Percentiles rank a stretch among this genome's conserved stretches.
Evolutionary conservation across 345 rosid genomes (phyloP).

Genomic region (Populus tremula): DNA sequence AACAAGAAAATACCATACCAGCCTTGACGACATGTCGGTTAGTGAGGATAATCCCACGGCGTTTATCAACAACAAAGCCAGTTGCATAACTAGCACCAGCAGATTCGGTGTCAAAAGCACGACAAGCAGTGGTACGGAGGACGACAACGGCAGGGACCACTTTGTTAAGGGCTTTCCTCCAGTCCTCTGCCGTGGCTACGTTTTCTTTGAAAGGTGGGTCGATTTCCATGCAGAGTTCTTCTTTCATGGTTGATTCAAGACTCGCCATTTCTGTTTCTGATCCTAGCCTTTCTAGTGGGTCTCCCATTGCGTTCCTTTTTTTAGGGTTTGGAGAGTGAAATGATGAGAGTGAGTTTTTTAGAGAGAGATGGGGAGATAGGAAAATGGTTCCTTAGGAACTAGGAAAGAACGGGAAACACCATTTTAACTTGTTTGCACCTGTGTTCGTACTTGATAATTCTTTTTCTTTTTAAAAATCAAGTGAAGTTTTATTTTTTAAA

Average conservation of each 20-base stretch:
- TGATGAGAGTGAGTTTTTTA: no score
- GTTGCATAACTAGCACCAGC: slow-evolving; percentile 88
- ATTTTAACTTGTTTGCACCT: no score
- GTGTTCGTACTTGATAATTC: no score
- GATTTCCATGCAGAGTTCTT: slow-evolving; percentile 65
- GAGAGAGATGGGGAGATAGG: no score
- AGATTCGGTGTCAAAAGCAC: slow-evolving; percentile 85
- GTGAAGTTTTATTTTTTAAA: no score
- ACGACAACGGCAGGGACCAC: slow-evolving; percentile 95
- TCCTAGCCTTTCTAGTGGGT: slow-evolving; percentile 43
- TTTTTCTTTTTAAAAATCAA: no score
- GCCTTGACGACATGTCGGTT: slow-evolving; percentile 96
- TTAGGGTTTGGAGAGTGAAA: no score
- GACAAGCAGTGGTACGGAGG: slow-evolving; percentile 81
- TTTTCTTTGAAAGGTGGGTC: slow-evolving; percentile 55
- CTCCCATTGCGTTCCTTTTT: background rate
- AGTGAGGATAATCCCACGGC: slow-evolving; percentile 87
- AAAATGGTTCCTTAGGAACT: no score
- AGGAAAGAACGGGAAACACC: no score
- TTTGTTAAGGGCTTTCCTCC: slow-evolving; percentile 70
- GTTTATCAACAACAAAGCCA: slow-evolving; percentile 90
- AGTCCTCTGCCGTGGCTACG: slow-evolving; percentile 83
- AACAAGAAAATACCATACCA: slow-evolving; percentile 30
- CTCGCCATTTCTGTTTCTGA: slow-evolving; percentile 42
- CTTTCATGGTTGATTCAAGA: slow-evolving; percentile 47